phyloP scores from a whole-genome alignment of 495 filamentous ascomycete species.

The Penicillium subrubescens region DNA sequence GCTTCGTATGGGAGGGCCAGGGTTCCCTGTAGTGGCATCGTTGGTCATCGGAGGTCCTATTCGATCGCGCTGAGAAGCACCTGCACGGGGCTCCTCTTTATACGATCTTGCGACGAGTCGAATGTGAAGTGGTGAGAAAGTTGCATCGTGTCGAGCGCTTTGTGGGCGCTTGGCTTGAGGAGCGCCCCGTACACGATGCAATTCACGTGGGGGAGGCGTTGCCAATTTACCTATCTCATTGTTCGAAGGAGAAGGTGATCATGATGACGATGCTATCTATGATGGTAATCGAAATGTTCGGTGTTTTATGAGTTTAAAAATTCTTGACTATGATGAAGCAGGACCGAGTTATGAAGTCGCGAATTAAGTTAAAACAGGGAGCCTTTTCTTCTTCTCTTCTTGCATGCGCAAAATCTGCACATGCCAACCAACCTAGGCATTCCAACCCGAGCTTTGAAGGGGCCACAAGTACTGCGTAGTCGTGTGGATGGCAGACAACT shows the following conservation, averaged over 20 bases:
- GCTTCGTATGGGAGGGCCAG: slow-evolving; percentile 7
- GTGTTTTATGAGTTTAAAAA: too few species aligned
- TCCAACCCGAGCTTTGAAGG: slow-evolving; percentile 5
- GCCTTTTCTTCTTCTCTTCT: neutral
- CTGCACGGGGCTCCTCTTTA: slow-evolving; percentile 5
- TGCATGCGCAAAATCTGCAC: slow-evolving; percentile 21
- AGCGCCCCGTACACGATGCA: neutral
- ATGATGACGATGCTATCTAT: neutral
- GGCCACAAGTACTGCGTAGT: neutral
- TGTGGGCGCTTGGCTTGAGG: neutral
- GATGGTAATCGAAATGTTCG: neutral
- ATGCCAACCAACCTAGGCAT: slow-evolving; percentile 20
- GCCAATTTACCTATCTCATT: neutral
- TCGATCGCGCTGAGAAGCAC: neutral
- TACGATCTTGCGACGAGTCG: slow-evolving; percentile 1
- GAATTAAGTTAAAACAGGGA: neutral
- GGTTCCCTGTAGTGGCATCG: slow-evolving; percentile 11
- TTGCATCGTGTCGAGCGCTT: slow-evolving; percentile 1
- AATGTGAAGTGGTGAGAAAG: neutral
- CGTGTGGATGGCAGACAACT: neutral
- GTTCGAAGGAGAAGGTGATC: neutral
- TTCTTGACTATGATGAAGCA: neutral
- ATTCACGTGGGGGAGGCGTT: neutral
- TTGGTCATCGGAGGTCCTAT: neutral
- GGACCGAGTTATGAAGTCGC: neutral